Evolutionary conservation across 140 eudicot genomes (phyloP).

Genomic region (Senecio squalidus): DNA sequence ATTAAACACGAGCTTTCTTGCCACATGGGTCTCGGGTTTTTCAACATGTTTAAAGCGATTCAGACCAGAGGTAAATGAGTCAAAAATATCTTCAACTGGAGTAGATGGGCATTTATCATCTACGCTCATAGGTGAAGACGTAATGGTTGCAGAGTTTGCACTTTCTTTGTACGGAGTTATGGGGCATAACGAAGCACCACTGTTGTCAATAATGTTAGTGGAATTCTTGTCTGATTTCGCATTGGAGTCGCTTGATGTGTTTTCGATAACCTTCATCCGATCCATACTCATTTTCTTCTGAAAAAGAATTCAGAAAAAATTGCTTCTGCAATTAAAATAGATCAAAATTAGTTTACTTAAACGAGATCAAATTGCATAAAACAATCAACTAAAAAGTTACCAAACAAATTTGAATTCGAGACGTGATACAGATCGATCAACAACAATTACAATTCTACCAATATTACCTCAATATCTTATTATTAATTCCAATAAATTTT

Average conservation of each 20-base stretch:
- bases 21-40: slow-evolving; percentile 20
- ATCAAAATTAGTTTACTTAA: background rate
- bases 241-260: background rate
- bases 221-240: background rate
- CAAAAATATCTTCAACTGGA: slow-evolving; percentile 37
- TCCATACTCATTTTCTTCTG: background rate
- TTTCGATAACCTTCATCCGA: background rate
- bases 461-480: too few relatives aligned
- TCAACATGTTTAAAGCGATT: slow-evolving; percentile 15
- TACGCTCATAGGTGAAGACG: background rate
- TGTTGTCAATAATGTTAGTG: background rate
- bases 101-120: slow-evolving; percentile 17
- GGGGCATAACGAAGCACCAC: slow-evolving; percentile 9
- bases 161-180: slow-evolving; percentile 25
- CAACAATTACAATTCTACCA: too few relatives aligned
- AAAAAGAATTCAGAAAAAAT: background rate
- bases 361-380: too few relatives aligned
- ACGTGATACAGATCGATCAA: too few relatives aligned
- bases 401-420: too few relatives aligned
- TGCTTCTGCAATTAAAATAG: background rate
- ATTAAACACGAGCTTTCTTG: slow-evolving; percentile 38
- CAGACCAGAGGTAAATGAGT: slow-evolving; percentile 45
- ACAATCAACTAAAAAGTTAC: background rate
- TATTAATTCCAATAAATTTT: too few relatives aligned
- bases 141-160: background rate